A percentile compares a stretch with the other conserved stretches of the same genome.
Conservation (phyloP, 2,329 filamentous ascomycete genomes). For the Colletotrichum eremochloae region DNA sequence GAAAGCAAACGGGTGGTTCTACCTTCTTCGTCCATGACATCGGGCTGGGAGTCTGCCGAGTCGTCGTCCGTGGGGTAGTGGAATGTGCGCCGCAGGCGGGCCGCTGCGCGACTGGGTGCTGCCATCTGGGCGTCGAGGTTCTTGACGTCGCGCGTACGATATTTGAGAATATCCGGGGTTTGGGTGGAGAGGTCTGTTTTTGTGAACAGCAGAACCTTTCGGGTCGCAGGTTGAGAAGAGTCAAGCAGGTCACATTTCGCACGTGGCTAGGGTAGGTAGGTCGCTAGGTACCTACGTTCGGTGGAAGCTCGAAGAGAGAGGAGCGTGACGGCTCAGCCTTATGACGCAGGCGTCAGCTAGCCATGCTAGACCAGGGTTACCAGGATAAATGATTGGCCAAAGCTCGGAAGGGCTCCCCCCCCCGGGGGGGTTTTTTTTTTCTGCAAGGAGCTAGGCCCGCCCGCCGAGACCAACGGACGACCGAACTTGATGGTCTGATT, state of each 20-base stretch:
- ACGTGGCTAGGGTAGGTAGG: background rate
- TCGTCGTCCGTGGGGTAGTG: slow-evolving; percentile 76
- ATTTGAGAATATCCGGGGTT: background rate
- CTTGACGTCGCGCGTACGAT: background rate
- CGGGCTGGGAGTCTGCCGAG: slow-evolving; percentile 65
- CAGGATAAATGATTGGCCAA: slow-evolving; percentile 21
- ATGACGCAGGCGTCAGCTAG: slow-evolving; percentile 34
- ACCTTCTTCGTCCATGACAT: slow-evolving; percentile 84
- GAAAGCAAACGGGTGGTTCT: background rate
- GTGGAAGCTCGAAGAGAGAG: slow-evolving; percentile 1
- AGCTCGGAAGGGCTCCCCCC: slow-evolving; percentile 10
- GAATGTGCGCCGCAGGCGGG: slow-evolving; percentile 82
- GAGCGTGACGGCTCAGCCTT: slow-evolving; percentile 33
- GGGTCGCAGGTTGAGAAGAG: background rate
- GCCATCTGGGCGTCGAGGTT: slow-evolving; percentile 23
- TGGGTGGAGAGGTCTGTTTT: background rate
- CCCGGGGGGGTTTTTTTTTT: background rate
- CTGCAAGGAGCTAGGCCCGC: slow-evolving; percentile 28
- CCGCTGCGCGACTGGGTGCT: slow-evolving; percentile 51
- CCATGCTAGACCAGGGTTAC: background rate
- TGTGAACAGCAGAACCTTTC: background rate
- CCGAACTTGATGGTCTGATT: slow-evolving; percentile 34
- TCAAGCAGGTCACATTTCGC: slow-evolving; percentile 17
- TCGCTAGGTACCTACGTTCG: background rate
- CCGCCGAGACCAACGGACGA: slow-evolving; percentile 30